Evolutionary conservation across 257 asterid genomes (phyloP).

Genomic region (Solanum arcanum): DNA sequence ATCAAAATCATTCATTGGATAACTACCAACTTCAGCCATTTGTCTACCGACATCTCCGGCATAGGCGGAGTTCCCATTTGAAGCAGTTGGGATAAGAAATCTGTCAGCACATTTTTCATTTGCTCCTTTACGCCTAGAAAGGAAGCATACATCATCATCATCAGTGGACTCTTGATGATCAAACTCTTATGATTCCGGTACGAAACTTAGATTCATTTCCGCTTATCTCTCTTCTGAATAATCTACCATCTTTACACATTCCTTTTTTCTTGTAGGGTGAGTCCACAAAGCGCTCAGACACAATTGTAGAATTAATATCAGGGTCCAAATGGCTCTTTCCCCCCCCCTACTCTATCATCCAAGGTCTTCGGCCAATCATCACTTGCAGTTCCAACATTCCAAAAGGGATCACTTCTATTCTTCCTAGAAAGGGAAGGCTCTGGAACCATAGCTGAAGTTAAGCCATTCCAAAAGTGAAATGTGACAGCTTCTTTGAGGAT

Average conservation of each 20-base stretch:
- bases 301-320: slow-evolving; percentile 9
- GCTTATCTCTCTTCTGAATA: slow-evolving; percentile 12
- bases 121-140: background rate
- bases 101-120: slow-evolving; percentile 6
- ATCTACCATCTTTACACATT: slow-evolving; percentile 15
- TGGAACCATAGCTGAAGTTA: too few relatives aligned
- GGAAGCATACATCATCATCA: slow-evolving; percentile 1
- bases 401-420: background rate
- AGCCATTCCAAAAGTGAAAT: too few relatives aligned
- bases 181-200: slow-evolving; percentile 4
- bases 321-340: slow-evolving; percentile 12
- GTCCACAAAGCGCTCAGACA: slow-evolving; percentile 15
- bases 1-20: background rate
- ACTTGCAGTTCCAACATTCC: slow-evolving; percentile 17
- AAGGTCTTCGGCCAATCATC: slow-evolving; percentile 11
- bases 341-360: slow-evolving; percentile 25
- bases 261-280: slow-evolving; percentile 12
- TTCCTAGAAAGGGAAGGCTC: slow-evolving; percentile 13
- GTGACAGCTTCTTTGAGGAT: too few relatives aligned
- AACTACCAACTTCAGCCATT: slow-evolving; percentile 15
- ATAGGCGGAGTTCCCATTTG: slow-evolving; percentile 6
- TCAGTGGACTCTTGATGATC: background rate
- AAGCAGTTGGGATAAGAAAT: slow-evolving; percentile 11
- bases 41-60: slow-evolving; percentile 6
- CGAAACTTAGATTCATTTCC: slow-evolving; percentile 13